Conservation (phyloP, 495 filamentous ascomycete species). For the Penicillium chermesinum region DNA sequence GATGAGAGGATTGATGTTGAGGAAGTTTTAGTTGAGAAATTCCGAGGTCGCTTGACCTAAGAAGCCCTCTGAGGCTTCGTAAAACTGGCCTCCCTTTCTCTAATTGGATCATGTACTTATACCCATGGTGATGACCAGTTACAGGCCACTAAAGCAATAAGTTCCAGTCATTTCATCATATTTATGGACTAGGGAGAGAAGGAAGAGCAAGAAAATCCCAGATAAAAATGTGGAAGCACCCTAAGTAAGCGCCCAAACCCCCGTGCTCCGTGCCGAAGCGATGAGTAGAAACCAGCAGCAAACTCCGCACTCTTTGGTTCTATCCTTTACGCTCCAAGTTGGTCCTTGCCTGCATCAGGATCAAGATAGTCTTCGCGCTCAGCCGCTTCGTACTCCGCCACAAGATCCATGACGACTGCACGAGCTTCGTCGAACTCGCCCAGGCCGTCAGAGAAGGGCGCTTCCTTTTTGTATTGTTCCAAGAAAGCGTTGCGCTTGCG, state of each 20-base stretch:
- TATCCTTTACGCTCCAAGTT: slow-evolving; percentile 26
- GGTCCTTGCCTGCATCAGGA: slow-evolving; percentile 52
- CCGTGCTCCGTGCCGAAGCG: slow-evolving; percentile 17
- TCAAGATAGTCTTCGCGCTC: slow-evolving; percentile 85
- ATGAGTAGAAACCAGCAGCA: slow-evolving; percentile 9
- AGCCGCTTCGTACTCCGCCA: slow-evolving; percentile 92
- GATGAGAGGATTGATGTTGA: slow-evolving; percentile 55
- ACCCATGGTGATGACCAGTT: no score
- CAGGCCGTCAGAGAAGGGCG: slow-evolving; percentile 83
- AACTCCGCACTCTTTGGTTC: slow-evolving; percentile 1
- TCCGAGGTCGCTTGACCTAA: slow-evolving; percentile 2
- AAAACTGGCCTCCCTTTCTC: no score
- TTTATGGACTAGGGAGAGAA: not conserved
- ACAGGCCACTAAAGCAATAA: no score
- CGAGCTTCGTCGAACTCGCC: slow-evolving; percentile 92
- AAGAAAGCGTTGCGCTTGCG: slow-evolving; percentile 95
- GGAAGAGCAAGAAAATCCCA: slow-evolving; percentile 4
- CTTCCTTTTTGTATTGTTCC: slow-evolving; percentile 91
- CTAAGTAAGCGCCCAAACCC: slow-evolving; percentile 16
- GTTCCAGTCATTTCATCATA: not conserved
- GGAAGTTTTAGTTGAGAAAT: not conserved
- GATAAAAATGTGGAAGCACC: not conserved
- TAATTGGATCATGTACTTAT: no score
- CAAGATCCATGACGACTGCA: slow-evolving; percentile 80
- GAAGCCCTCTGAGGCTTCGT: no score